Evolutionary conservation across 192 early-diverging fungal species (phyloP).

Genomic region (Radiomyces spectabilis): DNA sequence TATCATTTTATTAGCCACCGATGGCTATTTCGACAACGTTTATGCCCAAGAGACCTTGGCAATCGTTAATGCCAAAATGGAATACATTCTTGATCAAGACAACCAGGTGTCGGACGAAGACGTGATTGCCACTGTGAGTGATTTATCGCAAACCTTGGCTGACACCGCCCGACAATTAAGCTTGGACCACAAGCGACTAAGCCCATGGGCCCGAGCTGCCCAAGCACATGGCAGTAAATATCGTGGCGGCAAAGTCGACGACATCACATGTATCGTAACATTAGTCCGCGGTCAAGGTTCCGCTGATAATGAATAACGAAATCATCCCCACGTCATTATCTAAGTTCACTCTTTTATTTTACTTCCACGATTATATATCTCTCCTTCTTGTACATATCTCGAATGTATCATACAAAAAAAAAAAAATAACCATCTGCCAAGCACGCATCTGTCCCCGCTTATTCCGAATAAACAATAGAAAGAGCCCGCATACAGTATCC

Average conservation of each 20-base stretch:
- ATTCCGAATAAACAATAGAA: no score
- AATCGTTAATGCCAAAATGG: conserved; percentile 36
- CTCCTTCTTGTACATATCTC: no score
- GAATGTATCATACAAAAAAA: no score
- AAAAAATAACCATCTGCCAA: no score
- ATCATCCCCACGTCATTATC: no score
- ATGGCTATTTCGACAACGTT: conserved; percentile 58
- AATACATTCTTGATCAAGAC: not conserved
- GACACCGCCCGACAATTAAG: conserved; percentile 42
- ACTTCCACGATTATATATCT: no score
- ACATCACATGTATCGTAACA: conserved; percentile 51
- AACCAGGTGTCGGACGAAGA: conserved; percentile 32
- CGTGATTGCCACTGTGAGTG: conserved; percentile 30
- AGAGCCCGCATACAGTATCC: no score
- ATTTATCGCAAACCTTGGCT: conserved; percentile 39
- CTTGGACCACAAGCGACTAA: conserved; percentile 38
- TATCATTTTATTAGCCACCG: conserved; percentile 48
- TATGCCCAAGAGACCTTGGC: conserved; percentile 44
- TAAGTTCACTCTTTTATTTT: no score
- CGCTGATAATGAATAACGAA: no score
- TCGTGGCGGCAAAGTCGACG: conserved; percentile 48
- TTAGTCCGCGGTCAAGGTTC: conserved; percentile 29
- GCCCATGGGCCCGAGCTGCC: conserved; percentile 44
- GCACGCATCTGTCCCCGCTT: no score
- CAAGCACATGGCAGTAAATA: conserved; percentile 36